Percentiles rank a stretch among this genome's conserved stretches.
phyloP scores from a whole-genome alignment of 352 stramenopile species.

The Pilasporangium apinafurcum region DNA sequence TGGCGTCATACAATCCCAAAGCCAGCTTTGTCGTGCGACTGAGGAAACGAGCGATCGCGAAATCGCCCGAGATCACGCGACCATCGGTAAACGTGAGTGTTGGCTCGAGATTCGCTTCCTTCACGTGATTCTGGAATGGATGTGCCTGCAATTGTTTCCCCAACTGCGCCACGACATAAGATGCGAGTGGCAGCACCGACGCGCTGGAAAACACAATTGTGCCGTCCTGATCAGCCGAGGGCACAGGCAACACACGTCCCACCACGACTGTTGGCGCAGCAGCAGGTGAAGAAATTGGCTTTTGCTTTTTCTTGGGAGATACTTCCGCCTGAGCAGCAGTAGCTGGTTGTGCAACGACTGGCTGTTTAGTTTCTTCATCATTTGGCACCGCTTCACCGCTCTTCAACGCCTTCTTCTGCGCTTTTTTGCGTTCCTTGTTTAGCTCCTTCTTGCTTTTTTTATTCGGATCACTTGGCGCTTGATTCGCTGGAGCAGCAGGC shows the following conservation, averaged over 20 bases:
- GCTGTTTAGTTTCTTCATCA: conserved; percentile 6
- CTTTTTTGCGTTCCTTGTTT: conserved; percentile 87
- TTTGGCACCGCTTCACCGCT: conserved; percentile 13
- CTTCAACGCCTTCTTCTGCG: conserved; percentile 71
- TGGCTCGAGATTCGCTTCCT: conserved; percentile 44
- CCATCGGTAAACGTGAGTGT: conserved; percentile 50
- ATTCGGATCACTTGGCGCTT: conserved; percentile 25
- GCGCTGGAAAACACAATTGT: conserved; percentile 59
- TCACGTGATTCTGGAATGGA: conserved; percentile 46
- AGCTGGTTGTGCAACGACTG: conserved; percentile 1
- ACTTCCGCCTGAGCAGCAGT: conserved; percentile 3
- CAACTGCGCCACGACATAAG: conserved; percentile 60
- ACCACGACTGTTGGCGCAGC: conserved; percentile 3
- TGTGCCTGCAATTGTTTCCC: conserved; percentile 30
- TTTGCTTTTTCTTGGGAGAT: conserved; percentile 15
- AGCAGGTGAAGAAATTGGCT: conserved; percentile 13
- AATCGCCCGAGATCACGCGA: conserved; percentile 70
- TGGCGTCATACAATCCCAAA: conserved; percentile 48
- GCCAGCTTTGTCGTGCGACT: conserved; percentile 25
- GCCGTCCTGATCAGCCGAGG: conserved; percentile 35
- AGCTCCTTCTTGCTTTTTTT: conserved; percentile 88
- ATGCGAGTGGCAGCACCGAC: conserved; percentile 47
- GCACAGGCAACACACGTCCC: conserved; percentile 36
- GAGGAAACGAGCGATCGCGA: conserved; percentile 70
- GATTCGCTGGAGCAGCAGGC: conserved; percentile 2